Evolutionary conservation across 2,329 filamentous ascomycete genomes (phyloP).

Genomic region (Apiospora phragmitis): DNA sequence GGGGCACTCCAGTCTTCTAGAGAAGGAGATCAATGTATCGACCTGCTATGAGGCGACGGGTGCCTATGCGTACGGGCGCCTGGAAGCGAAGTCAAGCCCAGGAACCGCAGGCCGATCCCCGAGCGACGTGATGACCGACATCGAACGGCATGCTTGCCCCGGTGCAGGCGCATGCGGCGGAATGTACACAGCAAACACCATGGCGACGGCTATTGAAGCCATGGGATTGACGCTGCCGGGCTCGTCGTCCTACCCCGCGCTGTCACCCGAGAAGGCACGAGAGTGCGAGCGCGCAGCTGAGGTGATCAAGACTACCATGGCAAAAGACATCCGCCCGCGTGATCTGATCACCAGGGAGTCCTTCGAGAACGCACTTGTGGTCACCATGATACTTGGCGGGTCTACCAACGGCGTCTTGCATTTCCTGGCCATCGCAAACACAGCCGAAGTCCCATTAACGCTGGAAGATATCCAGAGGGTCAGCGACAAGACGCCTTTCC

Average conservation of each 20-base stretch:
- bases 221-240: conserved; percentile 81
- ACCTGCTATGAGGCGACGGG: conserved; percentile 88
- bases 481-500: conserved; percentile 79
- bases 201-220: conserved; percentile 84
- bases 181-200: conserved; percentile 89
- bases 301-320: conserved; percentile 77
- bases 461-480: conserved; percentile 83
- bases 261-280: conserved; percentile 78
- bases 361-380: conserved; percentile 85
- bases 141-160: conserved; percentile 75
- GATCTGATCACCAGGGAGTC: conserved; percentile 78
- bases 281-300: conserved; percentile 82
- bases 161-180: conserved; percentile 72
- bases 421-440: conserved; percentile 86
- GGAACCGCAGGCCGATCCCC: conserved; percentile 64
- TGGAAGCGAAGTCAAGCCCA: conserved; percentile 66
- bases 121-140: conserved; percentile 78
- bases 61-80: conserved; percentile 72
- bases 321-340: conserved; percentile 76
- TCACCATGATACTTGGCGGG: conserved; percentile 90
- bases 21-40: conserved; percentile 79
- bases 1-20: conserved; percentile 73
- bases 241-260: conserved; percentile 80
- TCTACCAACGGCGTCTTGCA: conserved; percentile 89
- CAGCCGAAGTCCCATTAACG: conserved; percentile 73